Base-by-base conservation (phyloP, 805 yeast species). In the Candida oleophila region DNA sequence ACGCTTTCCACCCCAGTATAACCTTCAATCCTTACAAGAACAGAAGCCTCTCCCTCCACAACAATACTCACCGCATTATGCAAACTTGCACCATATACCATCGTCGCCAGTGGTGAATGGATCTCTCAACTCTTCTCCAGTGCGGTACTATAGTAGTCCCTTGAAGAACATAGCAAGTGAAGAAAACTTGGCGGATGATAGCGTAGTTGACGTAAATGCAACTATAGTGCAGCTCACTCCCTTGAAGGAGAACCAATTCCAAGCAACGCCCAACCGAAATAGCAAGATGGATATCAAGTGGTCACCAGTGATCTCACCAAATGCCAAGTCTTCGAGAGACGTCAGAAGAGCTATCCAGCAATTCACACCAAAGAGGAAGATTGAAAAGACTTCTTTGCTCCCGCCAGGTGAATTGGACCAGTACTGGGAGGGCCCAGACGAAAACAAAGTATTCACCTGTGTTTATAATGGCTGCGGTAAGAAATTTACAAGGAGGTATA, bases 341-440 rank as follows among this genome's bases (percentile, higher is more conserved):
- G 64, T 59, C 2, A 55, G 49, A 28, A 45, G 47, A 37, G 64
- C 62, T n/a, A 66, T 72, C 41, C 76, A 74, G 55, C 73, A 70
- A 41, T 62, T 69, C n/a, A 69, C 81, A 11, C 77, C 80, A 8
- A 66, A 71, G 32, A 62, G 76, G 48, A 69, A 75, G 59, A 71
- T 74, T 49, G 78, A 80, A 42, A 77, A 78, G 59, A 74, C 80
- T 15, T 83, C 94, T 1, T 80, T 90, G 8, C 64, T 91, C 25
- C 97, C 96, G 18, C 89, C 94, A 2, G 97, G 97, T 2, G 86
- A 89, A 41, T 80, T 91, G 38, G 98, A 92, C 61, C 80, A 78
- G 47, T 89, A 85, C 57, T 85, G 92, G 64, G 78, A 76, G 43
- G 96, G 96, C 1, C 90, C 96, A 4, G 85, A 87, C 53, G 79